phyloP scores from a whole-genome alignment of 176 grass and related monocot species.

The Aegilops bicornis region DNA sequence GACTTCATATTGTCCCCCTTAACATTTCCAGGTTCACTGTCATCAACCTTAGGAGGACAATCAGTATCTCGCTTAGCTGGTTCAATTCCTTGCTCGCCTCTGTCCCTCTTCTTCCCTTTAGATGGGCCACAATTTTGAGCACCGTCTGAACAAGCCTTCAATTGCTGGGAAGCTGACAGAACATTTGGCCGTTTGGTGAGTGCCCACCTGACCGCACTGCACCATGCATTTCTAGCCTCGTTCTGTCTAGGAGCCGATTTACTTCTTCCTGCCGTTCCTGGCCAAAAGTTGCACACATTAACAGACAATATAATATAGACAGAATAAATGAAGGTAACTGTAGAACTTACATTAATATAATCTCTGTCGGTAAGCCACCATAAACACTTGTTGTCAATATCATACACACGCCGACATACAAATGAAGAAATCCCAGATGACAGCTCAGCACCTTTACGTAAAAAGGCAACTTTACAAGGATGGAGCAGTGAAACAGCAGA shows the following conservation, averaged over 20 bases:
- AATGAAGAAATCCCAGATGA: slow-evolving; percentile 68
- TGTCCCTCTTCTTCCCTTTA: slow-evolving; percentile 89
- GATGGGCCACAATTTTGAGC: slow-evolving; percentile 57
- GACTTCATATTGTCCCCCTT: slow-evolving; percentile 59
- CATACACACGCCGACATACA: slow-evolving; percentile 82
- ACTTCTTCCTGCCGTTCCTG: slow-evolving; percentile 92
- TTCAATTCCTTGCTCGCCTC: slow-evolving; percentile 61
- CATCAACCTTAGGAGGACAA: slow-evolving; percentile 49
- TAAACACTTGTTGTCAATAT: slow-evolving; percentile 85
- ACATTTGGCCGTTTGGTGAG: slow-evolving; percentile 66
- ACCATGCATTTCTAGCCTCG: slow-evolving; percentile 90
- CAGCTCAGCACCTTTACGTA: slow-evolving; percentile 73
- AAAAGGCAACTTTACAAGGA: slow-evolving; percentile 91
- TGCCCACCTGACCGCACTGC: slow-evolving; percentile 73
- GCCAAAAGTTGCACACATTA: slow-evolving; percentile 40
- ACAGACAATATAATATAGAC: slow-evolving; percentile 15
- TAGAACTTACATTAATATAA: slow-evolving; percentile 85
- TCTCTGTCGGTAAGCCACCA: slow-evolving; percentile 96
- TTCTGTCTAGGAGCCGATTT: slow-evolving; percentile 66
- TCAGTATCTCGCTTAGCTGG: slow-evolving; percentile 57
- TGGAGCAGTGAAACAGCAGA: slow-evolving; percentile 82
- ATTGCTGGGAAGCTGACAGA: slow-evolving; percentile 57
- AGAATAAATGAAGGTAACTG: background rate
- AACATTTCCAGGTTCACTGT: slow-evolving; percentile 48
- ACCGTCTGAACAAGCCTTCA: slow-evolving; percentile 58